Conservation (phyloP, 169 alveolate genomes). For the Cryptosporidium sp. region DNA sequence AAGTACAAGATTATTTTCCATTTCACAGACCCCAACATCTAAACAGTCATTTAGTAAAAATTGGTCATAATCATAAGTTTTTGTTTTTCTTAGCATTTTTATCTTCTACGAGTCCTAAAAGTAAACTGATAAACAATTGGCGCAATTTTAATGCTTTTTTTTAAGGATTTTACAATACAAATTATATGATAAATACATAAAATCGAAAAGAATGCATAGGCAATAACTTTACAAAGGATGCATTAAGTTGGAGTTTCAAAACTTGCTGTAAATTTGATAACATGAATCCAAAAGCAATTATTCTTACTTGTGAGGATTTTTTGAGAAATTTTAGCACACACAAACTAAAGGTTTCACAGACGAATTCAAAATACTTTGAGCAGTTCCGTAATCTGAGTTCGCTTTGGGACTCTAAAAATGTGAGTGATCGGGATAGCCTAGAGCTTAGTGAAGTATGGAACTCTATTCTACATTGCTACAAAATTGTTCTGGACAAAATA, state of each 20-base stretch:
- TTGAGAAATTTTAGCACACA: not conserved
- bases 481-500: slow-evolving; percentile 18
- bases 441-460: slow-evolving; percentile 46
- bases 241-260: not conserved
- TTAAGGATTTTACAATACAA: too few species aligned
- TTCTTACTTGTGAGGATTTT: slow-evolving; percentile 17
- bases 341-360: not conserved
- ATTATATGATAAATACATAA: not conserved
- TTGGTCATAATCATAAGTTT: slow-evolving; percentile 2
- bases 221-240: not conserved
- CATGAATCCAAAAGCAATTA: not conserved
- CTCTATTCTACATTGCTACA: slow-evolving; percentile 27
- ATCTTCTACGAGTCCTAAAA: not conserved
- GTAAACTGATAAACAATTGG: not conserved
- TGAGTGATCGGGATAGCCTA: not conserved
- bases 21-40: not conserved
- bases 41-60: not conserved
- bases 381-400: slow-evolving; percentile 3
- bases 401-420: not conserved
- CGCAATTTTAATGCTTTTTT: not conserved
- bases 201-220: too few species aligned
- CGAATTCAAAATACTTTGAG: slow-evolving; percentile 14
- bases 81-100: not conserved
- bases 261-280: not conserved
- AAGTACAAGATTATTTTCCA: not conserved